phyloP scores from a whole-genome alignment of 2,329 filamentous ascomycete species.

The Fusarium sp. region DNA sequence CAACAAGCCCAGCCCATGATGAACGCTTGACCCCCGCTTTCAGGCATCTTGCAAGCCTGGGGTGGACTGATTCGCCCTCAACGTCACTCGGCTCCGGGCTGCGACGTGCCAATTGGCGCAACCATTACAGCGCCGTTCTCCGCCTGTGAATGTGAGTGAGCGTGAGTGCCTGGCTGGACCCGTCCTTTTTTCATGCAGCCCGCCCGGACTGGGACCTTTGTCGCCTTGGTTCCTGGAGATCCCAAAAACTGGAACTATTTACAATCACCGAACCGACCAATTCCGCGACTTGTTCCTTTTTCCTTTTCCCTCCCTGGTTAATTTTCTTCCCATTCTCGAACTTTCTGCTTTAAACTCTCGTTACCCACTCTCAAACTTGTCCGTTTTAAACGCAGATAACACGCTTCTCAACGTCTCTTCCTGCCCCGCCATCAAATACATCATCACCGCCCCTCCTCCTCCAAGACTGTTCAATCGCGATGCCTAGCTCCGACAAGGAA shows the following conservation, averaged over 20 bases:
- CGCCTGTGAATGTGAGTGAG: not conserved
- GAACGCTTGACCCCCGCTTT: slow-evolving; percentile 2
- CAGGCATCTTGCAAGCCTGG: not conserved
- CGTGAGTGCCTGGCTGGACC: not conserved
- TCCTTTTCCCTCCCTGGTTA: not conserved
- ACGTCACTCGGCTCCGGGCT: slow-evolving; percentile 18
- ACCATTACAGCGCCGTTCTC: slow-evolving; percentile 10
- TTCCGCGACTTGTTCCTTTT: not conserved
- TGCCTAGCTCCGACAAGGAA: slow-evolving; percentile 57
- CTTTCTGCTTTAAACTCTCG: not conserved
- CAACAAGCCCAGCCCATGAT: not conserved
- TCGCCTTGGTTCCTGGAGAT: slow-evolving; percentile 8
- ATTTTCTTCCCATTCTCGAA: not conserved
- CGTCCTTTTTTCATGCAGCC: slow-evolving; percentile 10
- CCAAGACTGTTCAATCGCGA: slow-evolving; percentile 38
- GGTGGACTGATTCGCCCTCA: slow-evolving; percentile 24
- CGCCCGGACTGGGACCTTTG: slow-evolving; percentile 3
- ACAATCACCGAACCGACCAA: not conserved
- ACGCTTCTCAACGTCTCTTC: slow-evolving; percentile 21
- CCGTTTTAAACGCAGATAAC: slow-evolving; percentile 4
- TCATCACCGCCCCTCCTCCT: slow-evolving; percentile 15
- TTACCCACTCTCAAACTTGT: not conserved
- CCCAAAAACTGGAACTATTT: not conserved
- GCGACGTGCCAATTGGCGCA: slow-evolving; percentile 8
- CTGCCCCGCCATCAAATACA: slow-evolving; percentile 31